Conservation (phyloP, 129 eudicot species). For the Dittrichia graveolens region DNA sequence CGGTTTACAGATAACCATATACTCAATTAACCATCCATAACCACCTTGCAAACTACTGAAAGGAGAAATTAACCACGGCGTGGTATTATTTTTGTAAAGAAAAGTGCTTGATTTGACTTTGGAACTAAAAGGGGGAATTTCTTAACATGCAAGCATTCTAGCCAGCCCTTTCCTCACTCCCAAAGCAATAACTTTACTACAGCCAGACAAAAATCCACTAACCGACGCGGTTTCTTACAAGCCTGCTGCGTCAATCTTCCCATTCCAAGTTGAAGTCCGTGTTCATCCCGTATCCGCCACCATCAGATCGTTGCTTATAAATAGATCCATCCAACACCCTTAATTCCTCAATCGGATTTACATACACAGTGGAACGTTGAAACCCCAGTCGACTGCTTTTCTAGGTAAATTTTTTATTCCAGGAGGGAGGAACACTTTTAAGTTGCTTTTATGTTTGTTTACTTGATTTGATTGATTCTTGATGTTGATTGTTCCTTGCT, state of each 20-base stretch:
- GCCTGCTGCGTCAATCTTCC: constrained; percentile 3
- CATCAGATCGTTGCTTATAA: constrained; percentile 15
- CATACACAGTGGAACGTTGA: not conserved
- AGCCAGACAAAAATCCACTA: not conserved
- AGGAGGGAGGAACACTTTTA: not conserved
- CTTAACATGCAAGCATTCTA: constrained; percentile 30
- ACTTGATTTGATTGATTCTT: constrained; percentile 16
- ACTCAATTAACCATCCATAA: no score
- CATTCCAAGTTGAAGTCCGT: constrained; percentile 15
- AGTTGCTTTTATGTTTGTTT: constrained; percentile 20
- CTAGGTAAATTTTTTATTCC: not conserved
- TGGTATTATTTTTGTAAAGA: no score
- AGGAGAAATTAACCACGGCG: no score
- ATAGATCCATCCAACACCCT: constrained; percentile 8
- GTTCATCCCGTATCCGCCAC: constrained; percentile 31
- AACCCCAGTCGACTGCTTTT: constrained; percentile 2
- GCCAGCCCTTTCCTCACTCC: constrained; percentile 22
- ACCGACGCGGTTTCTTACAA: constrained; percentile 34
- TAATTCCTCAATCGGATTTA: not conserved
- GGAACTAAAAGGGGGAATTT: not conserved
- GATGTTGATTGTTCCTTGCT: constrained; percentile 25
- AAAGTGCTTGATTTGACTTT: constrained; percentile 20
- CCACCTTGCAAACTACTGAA: no score
- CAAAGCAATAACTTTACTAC: constrained; percentile 11
- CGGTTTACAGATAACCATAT: no score